Evolutionary conservation across 495 filamentous ascomycete genomes (phyloP), one percentile per base, ranked within the genome.

Genomic region (Podospora pseudopauciseta): DNA sequence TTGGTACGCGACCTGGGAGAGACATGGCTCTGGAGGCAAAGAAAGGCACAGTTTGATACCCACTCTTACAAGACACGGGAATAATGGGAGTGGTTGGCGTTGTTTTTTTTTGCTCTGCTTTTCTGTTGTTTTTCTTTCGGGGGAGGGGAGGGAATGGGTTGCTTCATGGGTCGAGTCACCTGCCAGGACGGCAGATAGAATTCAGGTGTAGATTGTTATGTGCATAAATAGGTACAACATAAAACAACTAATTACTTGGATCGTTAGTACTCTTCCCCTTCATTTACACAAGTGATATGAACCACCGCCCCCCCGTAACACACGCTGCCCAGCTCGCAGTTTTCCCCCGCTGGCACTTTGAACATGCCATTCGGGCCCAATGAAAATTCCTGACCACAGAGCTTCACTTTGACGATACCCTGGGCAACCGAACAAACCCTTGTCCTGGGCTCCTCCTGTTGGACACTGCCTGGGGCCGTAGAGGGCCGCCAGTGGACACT

Each of bases 331-430:
- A 74, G 16, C 26, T 27, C 30, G 19, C 65, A 71, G 18, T 23
- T 18, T 54, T 34, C 23, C 2, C 68, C 64, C 28, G 23, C 15
- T 13, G 6, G 30, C 13, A 73, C 71, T 57, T 64, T 71, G 63
- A 67, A 71, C 63, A 71, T 62, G 19, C 69, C 72, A 11, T 70
- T 71, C 2, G 63, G 63, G 7, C 67, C 67, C 5, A 74, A 60
- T 15, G 59, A 59, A 27, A 74, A 71, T 54, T 66, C 66, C n/a
- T 26, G 59, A 18, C 59, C 68, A 4, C 44, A 27, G 11, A 72
- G 15, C 27, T 61, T 64, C 15, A 72, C 65, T 2, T 54, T 62
- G 11, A 70, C 26, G 26, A 68, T 59, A 15, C 68, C 71, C 54
- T 53, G 56, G 5, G 68, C 65, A n/a, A 70, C 65, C 13, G 71